phyloP scores from a whole-genome alignment of 306 rosid species.

The Malus domestica region DNA sequence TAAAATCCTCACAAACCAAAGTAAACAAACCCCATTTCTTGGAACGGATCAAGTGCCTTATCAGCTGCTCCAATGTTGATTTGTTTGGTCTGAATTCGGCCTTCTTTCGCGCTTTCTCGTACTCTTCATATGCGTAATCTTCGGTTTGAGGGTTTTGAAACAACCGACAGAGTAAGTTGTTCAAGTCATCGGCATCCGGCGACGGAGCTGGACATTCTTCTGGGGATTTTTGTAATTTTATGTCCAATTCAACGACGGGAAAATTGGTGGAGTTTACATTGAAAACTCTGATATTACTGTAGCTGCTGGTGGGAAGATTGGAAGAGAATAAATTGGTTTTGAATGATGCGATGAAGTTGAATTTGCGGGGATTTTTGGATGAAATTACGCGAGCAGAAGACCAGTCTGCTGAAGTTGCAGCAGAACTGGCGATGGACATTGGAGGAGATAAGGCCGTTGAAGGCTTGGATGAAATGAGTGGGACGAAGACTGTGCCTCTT shows the following conservation, averaged over 20 bases:
- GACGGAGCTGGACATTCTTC: constrained; percentile 12
- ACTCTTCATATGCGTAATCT: constrained; percentile 42
- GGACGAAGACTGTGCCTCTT: neutral
- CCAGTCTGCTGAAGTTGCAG: constrained; percentile 55
- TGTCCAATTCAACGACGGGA: constrained; percentile 24
- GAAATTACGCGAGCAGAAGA: constrained; percentile 24
- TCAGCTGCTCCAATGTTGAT: constrained; percentile 36
- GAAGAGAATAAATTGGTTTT: constrained; percentile 26
- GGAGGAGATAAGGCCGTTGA: constrained; percentile 4
- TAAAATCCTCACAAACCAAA: constrained; percentile 41
- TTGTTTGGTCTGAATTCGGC: constrained; percentile 47
- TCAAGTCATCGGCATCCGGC: constrained; percentile 22
- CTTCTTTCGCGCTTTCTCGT: constrained; percentile 46
- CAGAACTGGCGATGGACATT: constrained; percentile 47
- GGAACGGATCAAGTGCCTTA: constrained; percentile 51
- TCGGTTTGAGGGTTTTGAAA: constrained; percentile 38
- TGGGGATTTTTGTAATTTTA: constrained; percentile 3
- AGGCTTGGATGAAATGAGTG: neutral
- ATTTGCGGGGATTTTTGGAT: constrained; percentile 4
- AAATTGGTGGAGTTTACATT: constrained; percentile 21
- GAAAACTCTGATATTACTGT: constrained; percentile 18
- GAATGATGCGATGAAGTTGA: constrained; percentile 20
- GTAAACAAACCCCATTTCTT: constrained; percentile 45
- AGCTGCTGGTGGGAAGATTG: neutral
- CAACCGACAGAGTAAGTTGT: constrained; percentile 41